Conservation (phyloP, 179 eudicot species). For the Silene noctiflora region DNA sequence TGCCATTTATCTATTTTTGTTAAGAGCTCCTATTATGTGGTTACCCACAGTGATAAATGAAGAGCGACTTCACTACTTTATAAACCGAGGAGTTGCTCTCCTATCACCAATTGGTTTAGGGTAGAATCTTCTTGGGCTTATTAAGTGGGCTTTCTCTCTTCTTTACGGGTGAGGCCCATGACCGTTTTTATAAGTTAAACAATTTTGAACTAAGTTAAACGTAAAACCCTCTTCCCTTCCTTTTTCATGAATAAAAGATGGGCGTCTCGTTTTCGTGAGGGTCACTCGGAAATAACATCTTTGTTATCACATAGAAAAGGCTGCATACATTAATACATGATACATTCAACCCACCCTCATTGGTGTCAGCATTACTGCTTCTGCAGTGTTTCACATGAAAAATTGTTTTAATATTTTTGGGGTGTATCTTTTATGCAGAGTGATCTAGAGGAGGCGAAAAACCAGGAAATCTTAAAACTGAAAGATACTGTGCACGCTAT, state of each 20-base stretch:
- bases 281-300: background rate
- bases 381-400: background rate
- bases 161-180: no score
- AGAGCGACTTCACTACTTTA: background rate
- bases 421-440: constrained; percentile 45
- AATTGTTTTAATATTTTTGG: background rate
- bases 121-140: background rate
- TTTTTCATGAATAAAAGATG: constrained; percentile 6
- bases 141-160: background rate
- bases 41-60: background rate
- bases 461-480: constrained; percentile 66
- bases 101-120: background rate
- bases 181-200: background rate
- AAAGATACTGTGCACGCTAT: constrained; percentile 56
- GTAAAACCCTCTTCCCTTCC: background rate
- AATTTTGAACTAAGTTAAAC: background rate
- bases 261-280: background rate
- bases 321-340: background rate
- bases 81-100: background rate
- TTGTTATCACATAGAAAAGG: background rate
- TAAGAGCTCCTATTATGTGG: background rate
- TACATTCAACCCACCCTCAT: background rate
- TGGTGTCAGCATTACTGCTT: constrained; percentile 11
- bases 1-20: background rate
- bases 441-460: constrained; percentile 85